Evolutionary conservation across 805 yeast genomes (phyloP).

Genomic region (Candida morakotiae): DNA sequence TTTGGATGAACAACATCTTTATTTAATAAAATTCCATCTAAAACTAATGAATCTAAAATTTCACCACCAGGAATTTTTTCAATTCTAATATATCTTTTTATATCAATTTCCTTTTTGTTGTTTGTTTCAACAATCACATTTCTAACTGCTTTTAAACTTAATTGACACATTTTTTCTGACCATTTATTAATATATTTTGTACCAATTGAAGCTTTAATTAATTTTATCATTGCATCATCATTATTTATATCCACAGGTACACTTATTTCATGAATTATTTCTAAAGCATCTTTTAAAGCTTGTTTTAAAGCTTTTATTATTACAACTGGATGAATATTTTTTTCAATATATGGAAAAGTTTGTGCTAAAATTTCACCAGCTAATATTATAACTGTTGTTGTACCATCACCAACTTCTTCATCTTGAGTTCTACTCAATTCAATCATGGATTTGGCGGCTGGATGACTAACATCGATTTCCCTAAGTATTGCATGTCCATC

Average conservation of each 20-base stretch:
- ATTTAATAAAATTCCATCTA: constrained; percentile 89
- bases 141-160: constrained; percentile 84
- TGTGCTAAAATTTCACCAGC: constrained; percentile 98
- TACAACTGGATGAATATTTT: constrained; percentile 94
- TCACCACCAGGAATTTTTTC: constrained; percentile 99
- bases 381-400: constrained; percentile 92
- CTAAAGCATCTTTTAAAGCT: constrained; percentile 87
- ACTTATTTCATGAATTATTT: constrained; percentile 78
- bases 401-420: constrained; percentile 98
- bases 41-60: constrained; percentile 79
- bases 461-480: constrained; percentile 96
- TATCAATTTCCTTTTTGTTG: constrained; percentile 76
- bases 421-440: constrained; percentile 96
- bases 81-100: constrained; percentile 86
- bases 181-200: constrained; percentile 91
- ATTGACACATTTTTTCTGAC: constrained; percentile 85
- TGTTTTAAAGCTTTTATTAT: constrained; percentile 90
- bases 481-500: constrained; percentile 98
- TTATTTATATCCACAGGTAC: constrained; percentile 78
- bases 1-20: constrained; percentile 99
- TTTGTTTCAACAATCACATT: constrained; percentile 65
- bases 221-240: constrained; percentile 80
- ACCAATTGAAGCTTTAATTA: constrained; percentile 90
- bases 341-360: constrained; percentile 89
- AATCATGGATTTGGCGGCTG: constrained; percentile 98